These are phyloP conservation scores for Panaeolus papilionaceus DNA, from an alignment of 768 basidiomycete genomes.

Conservation along the genomic window DNA sequence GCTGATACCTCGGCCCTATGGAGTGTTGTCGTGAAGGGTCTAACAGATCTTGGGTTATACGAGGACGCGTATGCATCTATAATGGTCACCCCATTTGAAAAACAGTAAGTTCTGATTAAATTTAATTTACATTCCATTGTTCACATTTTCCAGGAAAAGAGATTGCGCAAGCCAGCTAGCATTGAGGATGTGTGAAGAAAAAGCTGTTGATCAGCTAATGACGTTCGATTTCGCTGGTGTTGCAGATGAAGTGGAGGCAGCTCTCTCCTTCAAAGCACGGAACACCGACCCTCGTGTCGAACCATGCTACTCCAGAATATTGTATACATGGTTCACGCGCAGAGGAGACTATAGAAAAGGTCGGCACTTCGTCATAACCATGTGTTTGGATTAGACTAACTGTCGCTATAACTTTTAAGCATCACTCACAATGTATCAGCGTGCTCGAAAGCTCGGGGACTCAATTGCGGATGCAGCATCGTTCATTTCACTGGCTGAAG, in stretches of 20 bases:
- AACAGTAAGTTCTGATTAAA: constrained; percentile 64
- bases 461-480: constrained; percentile 48
- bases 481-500: constrained; percentile 57
- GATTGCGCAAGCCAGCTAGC: constrained; percentile 85
- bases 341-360: constrained; percentile 93
- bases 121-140: constrained; percentile 17
- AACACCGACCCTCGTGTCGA: constrained; percentile 88
- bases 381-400: constrained; percentile 18
- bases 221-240: constrained; percentile 86
- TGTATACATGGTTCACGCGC: constrained; percentile 93
- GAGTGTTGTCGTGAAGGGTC: constrained; percentile 78
- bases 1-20: constrained; percentile 74
- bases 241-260: constrained; percentile 85
- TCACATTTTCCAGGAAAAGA: constrained; percentile 63
- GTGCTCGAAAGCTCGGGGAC: constrained; percentile 78
- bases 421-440: constrained; percentile 91
- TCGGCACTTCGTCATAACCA: constrained; percentile 43
- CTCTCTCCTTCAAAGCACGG: constrained; percentile 90
- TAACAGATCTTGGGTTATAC: constrained; percentile 74
- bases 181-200: constrained; percentile 91
- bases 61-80: constrained; percentile 89
- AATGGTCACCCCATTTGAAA: constrained; percentile 74
- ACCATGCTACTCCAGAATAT: constrained; percentile 87
- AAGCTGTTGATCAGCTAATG: constrained; percentile 79
- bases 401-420: constrained; percentile 54